Evolutionary conservation across 1,284 basidiomycete species (phyloP).

Genomic region (Fomitopsis schrenkii): DNA sequence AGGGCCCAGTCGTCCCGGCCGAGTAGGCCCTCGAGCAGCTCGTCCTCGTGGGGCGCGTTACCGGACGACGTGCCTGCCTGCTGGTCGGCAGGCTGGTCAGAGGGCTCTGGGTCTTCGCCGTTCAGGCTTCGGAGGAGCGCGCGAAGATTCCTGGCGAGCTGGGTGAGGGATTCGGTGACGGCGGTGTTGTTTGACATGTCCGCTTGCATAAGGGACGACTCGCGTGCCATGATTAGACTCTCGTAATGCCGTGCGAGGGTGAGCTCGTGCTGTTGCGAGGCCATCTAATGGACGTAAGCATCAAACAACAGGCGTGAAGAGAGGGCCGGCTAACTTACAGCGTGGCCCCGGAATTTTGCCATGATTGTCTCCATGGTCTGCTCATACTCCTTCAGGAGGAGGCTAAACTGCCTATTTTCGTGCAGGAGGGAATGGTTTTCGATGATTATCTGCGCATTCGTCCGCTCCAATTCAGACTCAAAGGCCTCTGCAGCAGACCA

Average conservation of each 20-base stretch:
- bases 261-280: constrained; percentile 90
- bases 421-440: constrained; percentile 92
- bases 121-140: constrained; percentile 68
- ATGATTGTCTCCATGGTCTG: constrained; percentile 94
- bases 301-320: constrained; percentile 7
- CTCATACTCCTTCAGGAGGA: constrained; percentile 92
- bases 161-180: constrained; percentile 54
- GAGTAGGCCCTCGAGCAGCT: constrained; percentile 19
- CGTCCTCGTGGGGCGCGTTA: constrained; percentile 3
- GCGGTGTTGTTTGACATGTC: constrained; percentile 59
- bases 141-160: constrained; percentile 69
- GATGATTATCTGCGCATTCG: constrained; percentile 86
- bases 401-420: constrained; percentile 91
- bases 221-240: constrained; percentile 70
- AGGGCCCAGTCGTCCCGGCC: constrained; percentile 73
- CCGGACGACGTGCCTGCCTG: neutral
- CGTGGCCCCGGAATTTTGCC: constrained; percentile 91
- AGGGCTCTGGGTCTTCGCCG: constrained; percentile 34
- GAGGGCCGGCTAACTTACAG: constrained; percentile 52
- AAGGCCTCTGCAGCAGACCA: constrained; percentile 67
- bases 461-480: constrained; percentile 88
- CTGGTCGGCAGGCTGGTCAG: constrained; percentile 15
- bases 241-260: constrained; percentile 92
- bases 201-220: constrained; percentile 56
- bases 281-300: constrained; percentile 46